Evolutionary conservation across 441 rosid species (phyloP), one percentile per base, ranked within the genome.

Genomic region (Adansonia grandidieri): DNA sequence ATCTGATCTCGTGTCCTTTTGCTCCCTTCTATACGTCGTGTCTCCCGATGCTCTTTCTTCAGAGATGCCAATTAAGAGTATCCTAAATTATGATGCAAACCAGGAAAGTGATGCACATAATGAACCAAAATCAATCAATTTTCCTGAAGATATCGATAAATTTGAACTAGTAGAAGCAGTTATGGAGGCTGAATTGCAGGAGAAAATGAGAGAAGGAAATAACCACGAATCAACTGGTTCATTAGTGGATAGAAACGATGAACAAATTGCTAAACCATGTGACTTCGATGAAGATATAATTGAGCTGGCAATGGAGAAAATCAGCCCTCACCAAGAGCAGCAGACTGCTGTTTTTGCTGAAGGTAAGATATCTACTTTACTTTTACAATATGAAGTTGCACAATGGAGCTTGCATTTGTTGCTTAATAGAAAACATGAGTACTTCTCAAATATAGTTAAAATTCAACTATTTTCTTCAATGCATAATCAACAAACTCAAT

Each of bases 1-100:
- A 79, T 89, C 98, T 20, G 94, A 92, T 76, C 87, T 89, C 37
- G 97, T 91, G 48, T 88, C 88, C 60, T 81, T 91, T 20, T 78
- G 79, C 80, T 86, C 90, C 60, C 80, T 90, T 73, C 68, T 91
- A 17, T 80, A 79, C 3, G 96, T 89, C 74, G 73, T 82, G 2
- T 82, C 90, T 42, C 62, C 53, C 44, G 86, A 84, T 37, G 77
- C 74, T 53, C 32, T 86, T 57, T 45, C 63, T 58, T 82, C 85
- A 14, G 85, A 76, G 51, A 77, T 65, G 80, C 78, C 71, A 44
- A 28, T 58, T 11, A 79, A 48, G 62, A 75, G 54, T 71, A 78
- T 28, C 42, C 8, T n/a, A 60, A 82, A 76, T 20, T 19, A 2
- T 63, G 53, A 45, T 61, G n/a, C 47, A 8, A 70, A 53, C 45